Conservation (phyloP, 23 red algal species). For the Cyanidium caldarium region DNA sequence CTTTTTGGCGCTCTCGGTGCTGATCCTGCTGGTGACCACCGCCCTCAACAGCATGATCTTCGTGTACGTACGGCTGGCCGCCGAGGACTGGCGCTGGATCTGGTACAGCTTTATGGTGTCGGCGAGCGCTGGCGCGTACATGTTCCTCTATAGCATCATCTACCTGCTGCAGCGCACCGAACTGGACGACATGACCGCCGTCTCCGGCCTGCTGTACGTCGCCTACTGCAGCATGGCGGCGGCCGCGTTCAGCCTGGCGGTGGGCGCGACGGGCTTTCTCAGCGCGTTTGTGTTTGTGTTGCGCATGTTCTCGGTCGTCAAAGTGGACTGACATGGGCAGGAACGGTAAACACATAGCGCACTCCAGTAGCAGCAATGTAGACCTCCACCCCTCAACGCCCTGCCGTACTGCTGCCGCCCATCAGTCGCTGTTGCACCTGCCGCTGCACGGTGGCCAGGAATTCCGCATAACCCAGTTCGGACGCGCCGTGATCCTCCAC, state of each 20-base stretch:
- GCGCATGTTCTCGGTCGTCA: slow-evolving; percentile 63
- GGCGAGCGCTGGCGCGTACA: slow-evolving; percentile 46
- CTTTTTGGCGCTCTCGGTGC: slow-evolving; percentile 38
- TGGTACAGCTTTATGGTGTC: slow-evolving; percentile 56
- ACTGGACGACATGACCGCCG: slow-evolving; percentile 28
- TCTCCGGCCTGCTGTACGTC: slow-evolving; percentile 52
- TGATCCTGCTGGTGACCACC: slow-evolving; percentile 63
- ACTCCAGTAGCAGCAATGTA: too few relatives aligned
- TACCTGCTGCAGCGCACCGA: slow-evolving; percentile 31
- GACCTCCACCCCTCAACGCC: too few relatives aligned
- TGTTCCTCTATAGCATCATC: slow-evolving; percentile 69
- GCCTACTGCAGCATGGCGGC: slow-evolving; percentile 46
- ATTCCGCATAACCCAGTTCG: slow-evolving; percentile 44
- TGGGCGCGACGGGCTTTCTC: slow-evolving; percentile 56
- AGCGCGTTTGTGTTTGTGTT: slow-evolving; percentile 50
- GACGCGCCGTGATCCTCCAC: slow-evolving; percentile 50
- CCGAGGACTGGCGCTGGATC: slow-evolving; percentile 65
- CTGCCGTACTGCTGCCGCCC: neutral
- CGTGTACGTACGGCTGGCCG: slow-evolving; percentile 55
- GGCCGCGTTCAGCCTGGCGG: slow-evolving; percentile 33
- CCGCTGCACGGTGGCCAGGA: slow-evolving; percentile 43
- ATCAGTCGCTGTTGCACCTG: slow-evolving; percentile 19
- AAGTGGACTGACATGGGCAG: too few relatives aligned
- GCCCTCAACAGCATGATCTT: slow-evolving; percentile 66
- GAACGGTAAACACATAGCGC: too few relatives aligned